Percentiles rank a stretch among this genome's conserved stretches.
Conservation (phyloP, 176 grass and related monocot genomes). For the Luzula sylvatica region DNA sequence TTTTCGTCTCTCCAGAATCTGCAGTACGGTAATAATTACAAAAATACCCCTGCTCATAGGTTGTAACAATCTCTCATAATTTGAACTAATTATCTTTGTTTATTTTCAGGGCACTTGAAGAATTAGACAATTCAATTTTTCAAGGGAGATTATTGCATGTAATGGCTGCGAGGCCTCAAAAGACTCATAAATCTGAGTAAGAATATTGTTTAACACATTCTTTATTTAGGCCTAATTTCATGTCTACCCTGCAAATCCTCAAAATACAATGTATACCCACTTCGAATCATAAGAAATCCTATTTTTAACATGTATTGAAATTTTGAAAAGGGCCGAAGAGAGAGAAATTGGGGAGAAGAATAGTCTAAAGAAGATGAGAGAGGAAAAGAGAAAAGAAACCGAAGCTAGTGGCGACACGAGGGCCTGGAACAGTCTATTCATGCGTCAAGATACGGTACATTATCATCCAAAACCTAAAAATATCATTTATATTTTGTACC, state of each 20-base stretch:
- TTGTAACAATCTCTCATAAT: neutral
- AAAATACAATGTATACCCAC: conserved; percentile 4
- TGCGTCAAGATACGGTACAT: conserved; percentile 80
- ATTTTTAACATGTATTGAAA: conserved; percentile 9
- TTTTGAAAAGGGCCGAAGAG: conserved; percentile 49
- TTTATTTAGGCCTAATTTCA: conserved; percentile 20
- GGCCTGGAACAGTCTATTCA: conserved; percentile 91
- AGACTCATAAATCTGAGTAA: conserved; percentile 69
- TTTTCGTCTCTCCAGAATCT: conserved; percentile 78
- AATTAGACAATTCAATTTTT: conserved; percentile 94
- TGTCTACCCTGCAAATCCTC: neutral
- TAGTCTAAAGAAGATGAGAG: conserved; percentile 65
- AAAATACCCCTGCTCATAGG: neutral
- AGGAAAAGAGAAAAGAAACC: conserved; percentile 74
- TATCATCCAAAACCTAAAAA: conserved; percentile 14
- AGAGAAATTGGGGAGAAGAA: conserved; percentile 33
- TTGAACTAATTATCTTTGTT: conserved; percentile 7
- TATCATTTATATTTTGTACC: no score
- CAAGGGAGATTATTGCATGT: conserved; percentile 76
- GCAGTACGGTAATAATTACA: conserved; percentile 58
- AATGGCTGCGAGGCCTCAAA: conserved; percentile 74
- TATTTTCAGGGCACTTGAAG: conserved; percentile 64
- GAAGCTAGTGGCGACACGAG: conserved; percentile 82
- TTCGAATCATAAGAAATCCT: neutral
- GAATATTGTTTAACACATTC: conserved; percentile 14